Percentiles rank a stretch among this genome's conserved stretches.
These are phyloP conservation scores for Acacia confusa DNA, from an alignment of 306 rosid genomes.

Conservation along the genomic window DNA sequence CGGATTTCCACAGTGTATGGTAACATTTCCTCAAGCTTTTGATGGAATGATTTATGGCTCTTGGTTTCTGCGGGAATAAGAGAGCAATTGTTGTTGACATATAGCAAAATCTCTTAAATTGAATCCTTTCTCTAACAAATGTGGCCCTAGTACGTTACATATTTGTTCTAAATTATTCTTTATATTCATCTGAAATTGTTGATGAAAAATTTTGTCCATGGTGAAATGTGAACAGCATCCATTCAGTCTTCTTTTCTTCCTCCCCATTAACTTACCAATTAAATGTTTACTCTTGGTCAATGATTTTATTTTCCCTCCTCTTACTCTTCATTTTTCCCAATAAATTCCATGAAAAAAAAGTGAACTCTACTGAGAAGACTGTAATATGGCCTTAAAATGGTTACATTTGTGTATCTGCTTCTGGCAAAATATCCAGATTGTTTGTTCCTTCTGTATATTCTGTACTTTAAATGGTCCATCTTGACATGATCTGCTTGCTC, in stretches of 20 bases:
- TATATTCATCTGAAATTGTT: neutral
- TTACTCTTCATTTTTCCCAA: neutral
- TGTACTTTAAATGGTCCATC: conserved; percentile 4
- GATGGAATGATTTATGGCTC: neutral
- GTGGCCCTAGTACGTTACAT: neutral
- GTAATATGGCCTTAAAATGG: neutral
- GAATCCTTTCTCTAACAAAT: neutral
- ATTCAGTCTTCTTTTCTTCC: neutral
- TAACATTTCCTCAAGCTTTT: neutral
- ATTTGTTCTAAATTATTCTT: neutral
- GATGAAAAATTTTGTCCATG: neutral
- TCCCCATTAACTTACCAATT: neutral
- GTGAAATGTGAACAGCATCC: neutral
- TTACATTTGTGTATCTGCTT: neutral
- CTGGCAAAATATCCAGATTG: conserved; percentile 8
- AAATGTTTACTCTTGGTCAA: neutral
- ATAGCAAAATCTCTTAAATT: no score
- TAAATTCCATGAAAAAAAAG: neutral
- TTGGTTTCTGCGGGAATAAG: no score
- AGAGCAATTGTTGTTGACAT: neutral
- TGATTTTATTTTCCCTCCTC: neutral
- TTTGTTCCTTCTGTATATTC: conserved; percentile 11
- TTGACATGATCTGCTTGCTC: neutral
- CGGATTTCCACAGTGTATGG: neutral
- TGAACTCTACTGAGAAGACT: neutral